Percentiles rank a stretch among this genome's conserved stretches.
These are phyloP conservation scores for Debaryomyces castellii DNA, from an alignment of 805 yeast species.

Conservation along the genomic window DNA sequence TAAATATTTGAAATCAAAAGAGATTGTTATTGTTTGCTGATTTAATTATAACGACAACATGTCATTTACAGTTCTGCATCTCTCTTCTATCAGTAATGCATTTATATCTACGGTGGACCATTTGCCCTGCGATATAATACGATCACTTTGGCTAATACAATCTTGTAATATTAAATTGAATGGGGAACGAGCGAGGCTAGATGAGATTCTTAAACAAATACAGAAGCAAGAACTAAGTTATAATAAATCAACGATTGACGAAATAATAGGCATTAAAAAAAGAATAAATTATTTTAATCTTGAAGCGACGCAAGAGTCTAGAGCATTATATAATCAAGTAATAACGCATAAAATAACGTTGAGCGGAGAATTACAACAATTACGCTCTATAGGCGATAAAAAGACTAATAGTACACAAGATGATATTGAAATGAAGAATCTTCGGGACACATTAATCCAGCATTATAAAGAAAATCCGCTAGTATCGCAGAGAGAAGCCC, in stretches of 20 bases:
- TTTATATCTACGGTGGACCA: constrained; percentile 44
- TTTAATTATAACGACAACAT: constrained; percentile 1
- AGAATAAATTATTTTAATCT: constrained; percentile 8
- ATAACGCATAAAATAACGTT: constrained; percentile 26
- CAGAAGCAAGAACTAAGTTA: constrained; percentile 3
- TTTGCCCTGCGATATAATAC: constrained; percentile 42
- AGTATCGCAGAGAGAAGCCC: constrained; percentile 37
- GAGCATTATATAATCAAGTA: constrained; percentile 30
- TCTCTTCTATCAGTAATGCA: constrained; percentile 32
- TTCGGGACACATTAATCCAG: constrained; percentile 28
- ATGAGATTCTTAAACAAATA: constrained; percentile 13
- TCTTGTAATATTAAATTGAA: constrained; percentile 30
- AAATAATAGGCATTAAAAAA: constrained; percentile 7
- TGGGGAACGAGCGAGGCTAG: constrained; percentile 18
- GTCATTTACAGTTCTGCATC: constrained; percentile 18
- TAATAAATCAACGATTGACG: constrained; percentile 4
- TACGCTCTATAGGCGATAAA: constrained; percentile 14
- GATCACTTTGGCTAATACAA: constrained; percentile 44
- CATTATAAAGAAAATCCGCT: constrained; percentile 38
- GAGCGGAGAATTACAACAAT: constrained; percentile 24
- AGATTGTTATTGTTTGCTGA: too few species aligned
- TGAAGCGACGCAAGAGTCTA: constrained; percentile 27
- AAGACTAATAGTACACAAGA: constrained; percentile 9
- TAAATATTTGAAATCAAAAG: too few species aligned
- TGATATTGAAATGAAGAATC: constrained; percentile 13